phyloP scores from a whole-genome alignment of 2,329 filamentous ascomycete species.

The Ascochyta viciae-villosae region DNA sequence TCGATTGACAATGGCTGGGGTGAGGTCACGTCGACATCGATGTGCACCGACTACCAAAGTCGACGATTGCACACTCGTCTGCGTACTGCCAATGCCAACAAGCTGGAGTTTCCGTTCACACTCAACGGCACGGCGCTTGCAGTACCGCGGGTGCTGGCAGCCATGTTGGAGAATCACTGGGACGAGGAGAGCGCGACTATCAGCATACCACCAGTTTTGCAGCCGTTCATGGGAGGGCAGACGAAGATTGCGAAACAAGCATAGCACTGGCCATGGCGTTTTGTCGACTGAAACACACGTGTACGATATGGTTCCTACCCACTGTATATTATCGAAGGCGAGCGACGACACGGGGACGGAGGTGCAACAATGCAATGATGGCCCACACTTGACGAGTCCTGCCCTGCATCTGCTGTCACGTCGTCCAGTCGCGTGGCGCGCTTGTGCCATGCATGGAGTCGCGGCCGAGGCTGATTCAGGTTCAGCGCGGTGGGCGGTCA shows the following conservation, averaged over 20 bases:
- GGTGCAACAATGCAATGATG: background rate
- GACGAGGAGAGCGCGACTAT: conserved; percentile 73
- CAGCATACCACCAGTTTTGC: conserved; percentile 77
- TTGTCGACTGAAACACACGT: background rate
- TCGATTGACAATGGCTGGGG: conserved; percentile 79
- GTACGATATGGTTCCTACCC: background rate
- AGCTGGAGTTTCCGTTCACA: conserved; percentile 80
- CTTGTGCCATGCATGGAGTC: conserved; percentile 24
- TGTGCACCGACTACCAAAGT: conserved; percentile 94
- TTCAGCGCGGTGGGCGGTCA: conserved; percentile 34
- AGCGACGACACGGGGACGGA: background rate
- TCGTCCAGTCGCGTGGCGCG: conserved; percentile 28
- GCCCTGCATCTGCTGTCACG: conserved; percentile 20
- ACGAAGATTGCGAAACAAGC: conserved; percentile 41
- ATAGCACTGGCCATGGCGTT: conserved; percentile 15
- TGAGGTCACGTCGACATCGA: conserved; percentile 87
- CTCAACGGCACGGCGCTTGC: conserved; percentile 94
- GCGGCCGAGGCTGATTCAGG: conserved; percentile 36
- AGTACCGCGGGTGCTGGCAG: conserved; percentile 86
- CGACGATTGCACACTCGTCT: conserved; percentile 80
- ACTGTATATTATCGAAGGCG: conserved; percentile 4
- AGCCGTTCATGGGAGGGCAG: conserved; percentile 77
- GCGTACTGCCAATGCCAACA: conserved; percentile 58
- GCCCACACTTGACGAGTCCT: conserved; percentile 8
- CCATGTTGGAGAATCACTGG: conserved; percentile 90